Evolutionary conservation across 176 grass and related monocot genomes (phyloP).

Genomic region (barley (Hordeum vulgare)): DNA sequence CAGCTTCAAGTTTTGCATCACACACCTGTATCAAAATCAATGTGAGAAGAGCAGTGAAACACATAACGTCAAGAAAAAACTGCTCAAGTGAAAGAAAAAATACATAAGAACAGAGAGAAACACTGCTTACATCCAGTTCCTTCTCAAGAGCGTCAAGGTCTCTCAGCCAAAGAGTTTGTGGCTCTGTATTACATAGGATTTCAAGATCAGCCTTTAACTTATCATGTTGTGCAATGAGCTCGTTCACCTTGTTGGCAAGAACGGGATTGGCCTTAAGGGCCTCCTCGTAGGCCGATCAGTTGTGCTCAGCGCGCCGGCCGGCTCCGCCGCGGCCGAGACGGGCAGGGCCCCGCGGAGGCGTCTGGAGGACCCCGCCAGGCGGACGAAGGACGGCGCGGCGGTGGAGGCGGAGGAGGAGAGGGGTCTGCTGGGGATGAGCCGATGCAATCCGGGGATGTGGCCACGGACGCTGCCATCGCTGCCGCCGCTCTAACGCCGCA

Average conservation of each 20-base stretch:
- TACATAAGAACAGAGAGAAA: not conserved
- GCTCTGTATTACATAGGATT: conserved; percentile 33
- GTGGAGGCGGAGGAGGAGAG: no score
- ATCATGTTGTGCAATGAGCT: conserved; percentile 45
- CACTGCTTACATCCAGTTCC: conserved; percentile 68
- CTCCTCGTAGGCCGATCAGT: no score
- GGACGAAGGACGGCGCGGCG: no score
- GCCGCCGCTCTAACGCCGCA: no score
- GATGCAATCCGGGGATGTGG: no score
- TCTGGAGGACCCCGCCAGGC: no score
- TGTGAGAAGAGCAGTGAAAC: not conserved
- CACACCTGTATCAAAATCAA: conserved; percentile 27
- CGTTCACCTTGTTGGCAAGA: conserved; percentile 53
- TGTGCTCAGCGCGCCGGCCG: no score
- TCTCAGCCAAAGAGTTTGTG: conserved; percentile 55
- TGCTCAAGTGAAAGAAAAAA: not conserved
- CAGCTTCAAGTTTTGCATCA: conserved; percentile 26
- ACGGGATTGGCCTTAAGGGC: no score
- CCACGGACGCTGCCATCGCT: no score
- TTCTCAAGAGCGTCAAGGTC: conserved; percentile 79
- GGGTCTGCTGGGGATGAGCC: no score
- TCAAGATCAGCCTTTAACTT: conserved; percentile 39
- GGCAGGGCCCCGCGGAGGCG: no score
- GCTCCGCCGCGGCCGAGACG: no score
- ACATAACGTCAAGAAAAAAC: not conserved